A percentile compares a stretch with the other conserved stretches of the same genome.
Conservation (phyloP, 2,329 filamentous ascomycete genomes). For the Sporothrix pseudoabietina region DNA sequence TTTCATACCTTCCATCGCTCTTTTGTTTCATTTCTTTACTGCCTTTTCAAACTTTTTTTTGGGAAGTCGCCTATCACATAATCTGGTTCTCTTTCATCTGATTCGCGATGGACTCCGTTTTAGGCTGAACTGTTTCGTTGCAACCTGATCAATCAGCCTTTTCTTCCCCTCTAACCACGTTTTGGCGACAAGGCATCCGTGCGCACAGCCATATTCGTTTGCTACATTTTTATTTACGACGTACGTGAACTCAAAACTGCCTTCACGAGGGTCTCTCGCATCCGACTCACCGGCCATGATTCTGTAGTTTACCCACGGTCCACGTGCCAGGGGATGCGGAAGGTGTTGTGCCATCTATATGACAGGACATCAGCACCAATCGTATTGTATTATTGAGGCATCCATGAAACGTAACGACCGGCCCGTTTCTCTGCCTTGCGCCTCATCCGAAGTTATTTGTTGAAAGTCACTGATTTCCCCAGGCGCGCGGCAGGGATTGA, state of each 20-base stretch:
- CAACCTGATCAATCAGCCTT: neutral
- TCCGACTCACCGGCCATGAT: constrained; percentile 9
- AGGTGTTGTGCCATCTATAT: neutral
- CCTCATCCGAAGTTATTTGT: neutral
- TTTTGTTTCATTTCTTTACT: neutral
- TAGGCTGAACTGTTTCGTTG: neutral
- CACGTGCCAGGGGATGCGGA: neutral
- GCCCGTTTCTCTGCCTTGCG: constrained; percentile 7
- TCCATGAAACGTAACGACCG: neutral
- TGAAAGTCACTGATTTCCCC: neutral
- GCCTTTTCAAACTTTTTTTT: neutral
- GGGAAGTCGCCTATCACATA: neutral
- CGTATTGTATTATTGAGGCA: neutral
- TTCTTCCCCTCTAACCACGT: neutral
- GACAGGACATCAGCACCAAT: neutral
- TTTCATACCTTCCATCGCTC: no score
- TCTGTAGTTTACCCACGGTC: neutral
- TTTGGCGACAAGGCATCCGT: constrained; percentile 1
- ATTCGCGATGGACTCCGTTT: constrained; percentile 8
- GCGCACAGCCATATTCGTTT: neutral
- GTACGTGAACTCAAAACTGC: neutral
- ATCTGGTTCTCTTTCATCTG: neutral
- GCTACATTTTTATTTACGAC: neutral
- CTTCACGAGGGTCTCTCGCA: neutral
- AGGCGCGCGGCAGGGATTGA: neutral